Conservation (phyloP, 495 filamentous ascomycete genomes). For the Trichoderma erinaceum region DNA sequence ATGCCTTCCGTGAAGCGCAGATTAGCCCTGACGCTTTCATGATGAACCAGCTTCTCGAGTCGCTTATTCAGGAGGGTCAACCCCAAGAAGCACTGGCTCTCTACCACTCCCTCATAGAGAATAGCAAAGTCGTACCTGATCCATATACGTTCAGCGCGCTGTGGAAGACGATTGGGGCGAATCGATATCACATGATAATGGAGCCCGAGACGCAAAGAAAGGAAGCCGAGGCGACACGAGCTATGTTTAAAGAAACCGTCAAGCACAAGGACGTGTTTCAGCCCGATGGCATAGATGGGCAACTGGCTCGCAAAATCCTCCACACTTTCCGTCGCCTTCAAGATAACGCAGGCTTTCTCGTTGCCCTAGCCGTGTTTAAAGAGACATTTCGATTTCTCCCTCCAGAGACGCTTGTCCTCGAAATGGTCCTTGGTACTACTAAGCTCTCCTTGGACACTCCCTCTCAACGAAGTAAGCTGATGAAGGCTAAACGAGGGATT, state of each 20-base stretch:
- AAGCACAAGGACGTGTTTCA: constrained; percentile 32
- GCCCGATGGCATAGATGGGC: constrained; percentile 25
- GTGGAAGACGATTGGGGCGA: constrained; percentile 47
- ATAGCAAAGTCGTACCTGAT: constrained; percentile 48
- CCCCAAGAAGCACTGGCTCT: constrained; percentile 48
- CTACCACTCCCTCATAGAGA: constrained; percentile 40
- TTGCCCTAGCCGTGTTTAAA: constrained; percentile 53
- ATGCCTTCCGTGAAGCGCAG: constrained; percentile 50
- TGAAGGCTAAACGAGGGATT: constrained; percentile 29
- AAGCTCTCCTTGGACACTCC: constrained; percentile 32
- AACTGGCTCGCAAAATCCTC: constrained; percentile 37
- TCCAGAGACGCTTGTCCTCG: constrained; percentile 35
- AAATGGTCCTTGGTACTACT: constrained; percentile 33
- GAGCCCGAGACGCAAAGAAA: constrained; percentile 34
- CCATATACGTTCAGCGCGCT: constrained; percentile 64
- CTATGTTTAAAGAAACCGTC: constrained; percentile 58
- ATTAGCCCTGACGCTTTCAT: constrained; percentile 62
- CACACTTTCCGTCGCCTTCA: constrained; percentile 40
- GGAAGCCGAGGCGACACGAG: constrained; percentile 46
- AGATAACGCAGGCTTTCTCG: constrained; percentile 50
- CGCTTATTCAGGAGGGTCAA: constrained; percentile 48
- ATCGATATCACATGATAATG: constrained; percentile 35
- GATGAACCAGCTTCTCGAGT: constrained; percentile 68
- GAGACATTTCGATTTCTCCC: constrained; percentile 47
- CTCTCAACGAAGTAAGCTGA: constrained; percentile 28